phyloP scores from a whole-genome alignment of 148 eudicot species.

The Cornus kousa region DNA sequence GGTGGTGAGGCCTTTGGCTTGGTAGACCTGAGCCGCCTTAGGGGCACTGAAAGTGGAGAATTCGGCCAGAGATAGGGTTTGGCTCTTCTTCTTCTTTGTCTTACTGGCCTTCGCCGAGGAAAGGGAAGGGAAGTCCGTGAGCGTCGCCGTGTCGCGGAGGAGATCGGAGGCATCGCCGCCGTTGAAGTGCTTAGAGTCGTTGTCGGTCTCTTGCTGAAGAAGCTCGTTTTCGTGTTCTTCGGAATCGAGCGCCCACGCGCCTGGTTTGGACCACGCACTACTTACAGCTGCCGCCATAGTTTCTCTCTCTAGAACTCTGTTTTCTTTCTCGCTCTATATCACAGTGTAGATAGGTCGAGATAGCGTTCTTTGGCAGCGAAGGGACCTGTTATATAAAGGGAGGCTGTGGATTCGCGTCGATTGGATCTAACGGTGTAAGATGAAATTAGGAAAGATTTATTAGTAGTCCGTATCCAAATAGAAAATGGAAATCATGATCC shows the following conservation, averaged over 20 bases:
- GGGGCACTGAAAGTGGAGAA: conserved; percentile 34
- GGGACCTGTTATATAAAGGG: background rate
- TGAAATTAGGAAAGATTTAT: background rate
- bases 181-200: background rate
- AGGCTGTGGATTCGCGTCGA: background rate
- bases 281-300: conserved; percentile 85
- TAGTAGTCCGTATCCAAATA: background rate
- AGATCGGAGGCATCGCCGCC: conserved; percentile 16
- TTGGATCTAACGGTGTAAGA: conserved; percentile 14
- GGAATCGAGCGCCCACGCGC: conserved; percentile 93
- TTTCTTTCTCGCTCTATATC: conserved; percentile 16
- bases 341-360: conserved; percentile 13
- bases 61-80: conserved; percentile 50
- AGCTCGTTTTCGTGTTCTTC: conserved; percentile 80
- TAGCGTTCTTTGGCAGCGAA: conserved; percentile 11
- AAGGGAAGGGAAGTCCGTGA: conserved; percentile 59
- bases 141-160: conserved; percentile 19
- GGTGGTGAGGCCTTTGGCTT: conserved; percentile 27
- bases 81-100: conserved; percentile 82
- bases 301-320: conserved; percentile 12
- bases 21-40: conserved; percentile 10
- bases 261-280: conserved; percentile 78
- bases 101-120: conserved; percentile 62
- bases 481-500: background rate
- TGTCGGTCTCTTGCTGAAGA: conserved; percentile 18